Base-by-base conservation (phyloP, 1,139 yeast genomes). In the Scheffersomyces stambukii region DNA sequence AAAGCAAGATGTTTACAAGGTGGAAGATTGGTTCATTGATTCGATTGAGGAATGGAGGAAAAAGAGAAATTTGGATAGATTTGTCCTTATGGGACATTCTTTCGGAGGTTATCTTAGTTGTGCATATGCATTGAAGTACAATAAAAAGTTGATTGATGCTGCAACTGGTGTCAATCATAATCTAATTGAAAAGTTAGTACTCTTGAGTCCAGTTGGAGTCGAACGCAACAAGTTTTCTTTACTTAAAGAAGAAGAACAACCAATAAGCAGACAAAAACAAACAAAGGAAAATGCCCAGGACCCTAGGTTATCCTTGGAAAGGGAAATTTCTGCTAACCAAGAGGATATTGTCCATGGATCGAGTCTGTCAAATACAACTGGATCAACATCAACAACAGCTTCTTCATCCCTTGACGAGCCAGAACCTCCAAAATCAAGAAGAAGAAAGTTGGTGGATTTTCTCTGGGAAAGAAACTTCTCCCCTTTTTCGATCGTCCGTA, bases 61-160 rank as follows among this genome's bases (percentile, higher is more conserved):
- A 22, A 62, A 60, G 17, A 67, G 82, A 24, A 63, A 67, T 0
- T 55, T 83, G 23, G 61, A 68, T 4, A 71, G 71, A 38, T 79
- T 91, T 45, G 77, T 83, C 16, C 54, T 91, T 14, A 70, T 91
- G 36, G 96, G 95, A 1, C 98, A 91, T 55, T 88, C 97, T 0
- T 76, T 88, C 46, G 98, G 98, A 12, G 97, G 96, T 0, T 88
- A 88, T 46, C 57, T 91, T 35, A 79, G 93, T 14, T 72, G 82
- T 37, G 77, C 84, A 8, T 91, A 91, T 52, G 79, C 91, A 6
- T 45, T 79, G 44, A 79, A 78, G 42, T 81, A 85, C 50, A 64
- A 66, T 42, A 53, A 50, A 24, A 40, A 46, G 15, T 32, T 58
- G 21, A 40, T 50, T 13, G 57, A 60, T 31, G 54, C 60, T 2